Evolutionary conservation across 2,329 filamentous ascomycete genomes (phyloP), one percentile per base, ranked within the genome.

Genomic region (Emmonsiellopsis sp.): DNA sequence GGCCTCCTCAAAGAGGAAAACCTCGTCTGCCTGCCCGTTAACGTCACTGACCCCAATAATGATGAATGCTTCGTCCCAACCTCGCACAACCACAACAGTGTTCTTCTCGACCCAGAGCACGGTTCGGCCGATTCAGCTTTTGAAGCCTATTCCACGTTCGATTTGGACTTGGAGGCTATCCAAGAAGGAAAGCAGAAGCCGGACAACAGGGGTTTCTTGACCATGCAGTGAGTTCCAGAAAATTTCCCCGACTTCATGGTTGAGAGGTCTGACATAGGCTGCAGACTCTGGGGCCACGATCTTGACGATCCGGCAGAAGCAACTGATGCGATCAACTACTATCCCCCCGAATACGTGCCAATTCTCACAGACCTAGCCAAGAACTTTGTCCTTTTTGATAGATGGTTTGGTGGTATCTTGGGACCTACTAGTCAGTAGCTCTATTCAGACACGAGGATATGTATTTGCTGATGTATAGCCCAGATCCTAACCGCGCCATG

Each of bases 251-350:
- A 11, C 37, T 14, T 40, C 14, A 6, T 40, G 14, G 14, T 11
- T 40, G 11, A 5, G 37, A 40, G 14, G 37, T 62, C 73, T n/a
- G 62, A 71, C 33, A 71, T 72, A 61, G 71, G 74, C 60, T 52
- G 73, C 33, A 63, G 64, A 5, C 49, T 59, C 10, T 71, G 74
- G 57, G 60, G 62, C 6, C 53, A 55, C 36, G 63, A 65, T 48
- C 64, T 62, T 51, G 65, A 67, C 44, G 53, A 61, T n/a, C 58
- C 67, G n/a, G 62, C 63, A 3, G 65, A 69, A 13, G 62, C 64
- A 9, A 53, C 55, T 44, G 67, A 74, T 60, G 71, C 74, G 44
- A 67, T 75, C 59, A 68, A 72, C 63, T 75, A 74, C 56, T 75
- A 75, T 56, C 69, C 69, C 1, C 70, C 72, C 55, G 63, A 66